phyloP scores from a whole-genome alignment of 176 grass and related monocot genomes.

The Bromus sterilis region DNA sequence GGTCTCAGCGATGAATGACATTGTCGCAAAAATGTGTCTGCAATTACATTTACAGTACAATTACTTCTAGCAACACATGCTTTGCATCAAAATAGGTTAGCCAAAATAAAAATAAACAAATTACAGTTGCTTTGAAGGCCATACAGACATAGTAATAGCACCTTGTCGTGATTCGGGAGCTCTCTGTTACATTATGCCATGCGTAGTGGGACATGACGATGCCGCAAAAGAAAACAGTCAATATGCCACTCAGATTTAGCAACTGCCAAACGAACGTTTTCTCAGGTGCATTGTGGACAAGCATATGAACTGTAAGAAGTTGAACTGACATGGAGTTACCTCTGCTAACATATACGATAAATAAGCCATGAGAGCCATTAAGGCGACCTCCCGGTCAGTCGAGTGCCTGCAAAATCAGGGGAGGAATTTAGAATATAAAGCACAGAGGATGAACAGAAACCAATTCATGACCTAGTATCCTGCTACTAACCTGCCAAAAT shows the following conservation, averaged over 20 bases:
- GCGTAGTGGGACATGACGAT: conserved; percentile 97
- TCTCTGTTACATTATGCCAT: conserved; percentile 85
- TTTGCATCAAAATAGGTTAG: not conserved
- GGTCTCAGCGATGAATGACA: conserved; percentile 80
- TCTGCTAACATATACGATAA: conserved; percentile 93
- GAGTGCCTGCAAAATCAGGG: conserved; percentile 63
- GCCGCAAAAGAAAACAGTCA: conserved; percentile 91
- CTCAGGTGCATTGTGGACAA: not conserved
- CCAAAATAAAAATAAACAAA: not conserved
- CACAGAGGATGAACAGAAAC: not conserved
- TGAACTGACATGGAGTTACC: conserved; percentile 18
- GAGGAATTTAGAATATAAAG: not conserved
- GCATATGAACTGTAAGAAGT: not conserved
- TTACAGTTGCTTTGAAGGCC: not conserved
- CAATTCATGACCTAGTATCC: not conserved
- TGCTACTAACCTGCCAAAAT: conserved; percentile 81
- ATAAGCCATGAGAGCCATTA: conserved; percentile 93
- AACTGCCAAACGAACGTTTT: conserved; percentile 29
- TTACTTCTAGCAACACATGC: not conserved
- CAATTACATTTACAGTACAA: conserved; percentile 1
- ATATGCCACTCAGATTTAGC: conserved; percentile 62
- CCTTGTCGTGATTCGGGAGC: conserved; percentile 81
- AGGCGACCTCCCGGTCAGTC: conserved; percentile 80
- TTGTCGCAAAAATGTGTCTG: conserved; percentile 79
- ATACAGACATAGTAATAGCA: not conserved